phyloP scores from a whole-genome alignment of 179 eudicot genomes.

The Beta macrorhiza region DNA sequence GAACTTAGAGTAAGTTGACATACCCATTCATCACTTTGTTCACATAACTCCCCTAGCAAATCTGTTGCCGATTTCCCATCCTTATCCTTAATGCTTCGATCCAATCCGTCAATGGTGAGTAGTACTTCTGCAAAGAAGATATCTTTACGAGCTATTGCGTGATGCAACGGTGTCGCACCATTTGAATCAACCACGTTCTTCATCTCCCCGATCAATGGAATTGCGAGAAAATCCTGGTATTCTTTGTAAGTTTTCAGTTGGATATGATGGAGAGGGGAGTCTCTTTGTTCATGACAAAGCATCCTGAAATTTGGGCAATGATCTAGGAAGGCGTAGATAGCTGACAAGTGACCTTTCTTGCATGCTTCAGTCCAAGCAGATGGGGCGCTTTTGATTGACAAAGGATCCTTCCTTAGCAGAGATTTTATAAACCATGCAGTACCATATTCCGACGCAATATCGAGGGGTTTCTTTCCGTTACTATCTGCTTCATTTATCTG shows the following conservation, averaged over 20 bases:
- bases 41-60: background rate
- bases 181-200: slow-evolving; percentile 10
- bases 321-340: too few relatives aligned
- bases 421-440: slow-evolving; percentile 9
- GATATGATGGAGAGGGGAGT: too few relatives aligned
- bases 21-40: slow-evolving; percentile 14
- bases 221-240: slow-evolving; percentile 14
- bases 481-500: background rate
- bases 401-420: too few relatives aligned
- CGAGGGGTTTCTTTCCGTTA: slow-evolving; percentile 13
- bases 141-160: slow-evolving; percentile 5
- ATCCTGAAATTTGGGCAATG: background rate
- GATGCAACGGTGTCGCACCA: slow-evolving; percentile 25
- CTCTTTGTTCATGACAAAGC: slow-evolving; percentile 6
- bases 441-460: slow-evolving; percentile 16
- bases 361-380: too few relatives aligned
- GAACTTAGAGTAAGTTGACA: background rate
- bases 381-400: too few relatives aligned
- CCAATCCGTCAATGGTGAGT: slow-evolving; percentile 1
- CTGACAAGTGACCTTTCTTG: too few relatives aligned
- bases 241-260: background rate
- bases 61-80: slow-evolving; percentile 17
- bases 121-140: slow-evolving; percentile 8
- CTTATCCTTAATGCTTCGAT: slow-evolving; percentile 12
- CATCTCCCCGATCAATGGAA: slow-evolving; percentile 9